Evolutionary conservation across 805 yeast species (phyloP).

Genomic region (Komagataella pastoris): DNA sequence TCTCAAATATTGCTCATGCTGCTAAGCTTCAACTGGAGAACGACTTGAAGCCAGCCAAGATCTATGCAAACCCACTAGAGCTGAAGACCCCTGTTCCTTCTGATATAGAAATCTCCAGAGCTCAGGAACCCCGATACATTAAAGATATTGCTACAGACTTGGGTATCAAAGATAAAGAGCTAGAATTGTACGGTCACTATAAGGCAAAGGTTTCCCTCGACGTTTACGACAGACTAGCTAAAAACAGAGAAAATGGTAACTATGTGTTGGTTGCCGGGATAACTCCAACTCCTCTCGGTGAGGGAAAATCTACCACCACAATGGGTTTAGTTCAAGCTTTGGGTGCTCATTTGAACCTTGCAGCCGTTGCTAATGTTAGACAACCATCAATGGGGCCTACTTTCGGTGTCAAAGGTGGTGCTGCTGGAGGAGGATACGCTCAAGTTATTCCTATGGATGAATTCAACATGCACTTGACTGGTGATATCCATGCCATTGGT

Average conservation of each 20-base stretch:
- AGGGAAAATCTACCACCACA: slow-evolving; percentile 77
- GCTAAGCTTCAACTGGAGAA: slow-evolving; percentile 28
- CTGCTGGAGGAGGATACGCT: slow-evolving; percentile 84
- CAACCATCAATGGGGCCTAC: slow-evolving; percentile 89
- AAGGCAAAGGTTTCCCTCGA: slow-evolving; percentile 66
- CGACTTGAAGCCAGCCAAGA: slow-evolving; percentile 18
- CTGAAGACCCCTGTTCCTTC: slow-evolving; percentile 64
- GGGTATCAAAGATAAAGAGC: slow-evolving; percentile 51
- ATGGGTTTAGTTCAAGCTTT: slow-evolving; percentile 73
- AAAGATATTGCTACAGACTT: slow-evolving; percentile 56
- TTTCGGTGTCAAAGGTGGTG: slow-evolving; percentile 82
- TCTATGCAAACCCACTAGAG: slow-evolving; percentile 42
- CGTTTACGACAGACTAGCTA: slow-evolving; percentile 41
- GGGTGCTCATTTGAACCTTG: slow-evolving; percentile 59
- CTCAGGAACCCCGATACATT: slow-evolving; percentile 61
- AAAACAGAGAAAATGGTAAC: slow-evolving; percentile 49
- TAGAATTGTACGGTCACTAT: slow-evolving; percentile 64
- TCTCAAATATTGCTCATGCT: slow-evolving; percentile 57
- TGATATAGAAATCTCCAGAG: slow-evolving; percentile 67
- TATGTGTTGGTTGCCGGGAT: slow-evolving; percentile 73
- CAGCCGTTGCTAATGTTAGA: slow-evolving; percentile 70
- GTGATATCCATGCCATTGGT: slow-evolving; percentile 77
- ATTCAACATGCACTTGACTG: slow-evolving; percentile 76
- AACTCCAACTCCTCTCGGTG: slow-evolving; percentile 80
- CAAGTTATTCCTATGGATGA: slow-evolving; percentile 87